phyloP scores from a whole-genome alignment of 2,329 filamentous ascomycete genomes.

The Stagonosporopsis vannaccii region DNA sequence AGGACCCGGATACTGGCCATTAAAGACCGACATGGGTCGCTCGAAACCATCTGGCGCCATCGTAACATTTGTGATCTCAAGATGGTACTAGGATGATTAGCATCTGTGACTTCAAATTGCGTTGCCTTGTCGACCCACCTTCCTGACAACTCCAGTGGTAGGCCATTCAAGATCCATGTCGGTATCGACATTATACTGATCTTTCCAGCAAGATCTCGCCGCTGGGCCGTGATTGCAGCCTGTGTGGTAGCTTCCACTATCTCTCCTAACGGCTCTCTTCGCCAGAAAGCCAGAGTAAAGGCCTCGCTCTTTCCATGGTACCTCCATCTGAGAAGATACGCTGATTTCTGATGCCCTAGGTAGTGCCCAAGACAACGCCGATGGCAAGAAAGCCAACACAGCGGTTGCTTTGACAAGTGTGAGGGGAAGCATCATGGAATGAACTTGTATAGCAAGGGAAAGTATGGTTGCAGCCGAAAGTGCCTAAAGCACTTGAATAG shows the following conservation, averaged over 20 bases:
- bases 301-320: constrained; percentile 35
- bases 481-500: constrained; percentile 1
- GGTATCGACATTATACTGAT: constrained; percentile 51
- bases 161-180: constrained; percentile 55
- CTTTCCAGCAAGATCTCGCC: constrained; percentile 34
- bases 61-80: constrained; percentile 54
- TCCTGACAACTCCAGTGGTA: constrained; percentile 49
- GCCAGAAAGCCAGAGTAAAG: constrained; percentile 17
- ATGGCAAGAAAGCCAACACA: constrained; percentile 25
- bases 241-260: constrained; percentile 20
- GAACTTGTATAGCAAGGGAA: constrained; percentile 7
- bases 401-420: constrained; percentile 19
- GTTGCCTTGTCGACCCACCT: constrained; percentile 24
- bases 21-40: constrained; percentile 52
- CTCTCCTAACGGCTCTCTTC: constrained; percentile 10
- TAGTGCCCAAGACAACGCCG: constrained; percentile 26
- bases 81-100: constrained; percentile 49
- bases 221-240: constrained; percentile 33
- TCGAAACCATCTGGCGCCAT: constrained; percentile 56
- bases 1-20: constrained; percentile 58
- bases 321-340: constrained; percentile 18
- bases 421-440: constrained; percentile 19
- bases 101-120: background rate
- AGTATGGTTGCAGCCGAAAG: constrained; percentile 6
- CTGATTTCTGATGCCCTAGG: constrained; percentile 11